Conservation (phyloP, 139 green algal species). For the Asterochloris erici region DNA sequence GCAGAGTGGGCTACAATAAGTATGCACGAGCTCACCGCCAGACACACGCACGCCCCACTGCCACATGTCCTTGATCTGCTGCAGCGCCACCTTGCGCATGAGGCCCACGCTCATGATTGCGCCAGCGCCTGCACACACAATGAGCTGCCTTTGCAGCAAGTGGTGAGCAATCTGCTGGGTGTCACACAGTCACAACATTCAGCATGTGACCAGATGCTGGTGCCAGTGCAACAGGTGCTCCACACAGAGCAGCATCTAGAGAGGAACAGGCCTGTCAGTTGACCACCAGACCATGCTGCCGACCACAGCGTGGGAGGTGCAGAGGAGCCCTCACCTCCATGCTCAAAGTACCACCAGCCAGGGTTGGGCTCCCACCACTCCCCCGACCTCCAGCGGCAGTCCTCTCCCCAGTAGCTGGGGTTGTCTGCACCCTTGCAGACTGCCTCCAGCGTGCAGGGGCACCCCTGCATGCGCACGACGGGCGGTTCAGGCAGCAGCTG, state of each 20-base stretch:
- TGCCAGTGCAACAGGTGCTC: too few relatives aligned
- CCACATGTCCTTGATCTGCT: neutral
- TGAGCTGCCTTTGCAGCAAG: too few relatives aligned
- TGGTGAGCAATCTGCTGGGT: too few relatives aligned
- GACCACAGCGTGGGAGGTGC: too few relatives aligned
- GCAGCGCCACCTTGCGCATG: neutral
- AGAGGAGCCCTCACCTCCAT: neutral
- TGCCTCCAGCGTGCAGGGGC: conserved; percentile 4
- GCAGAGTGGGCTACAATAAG: too few relatives aligned
- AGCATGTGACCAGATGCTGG: too few relatives aligned
- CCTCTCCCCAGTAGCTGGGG: neutral
- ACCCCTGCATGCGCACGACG: neutral
- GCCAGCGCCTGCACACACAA: conserved; percentile 1
- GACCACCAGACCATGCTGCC: too few relatives aligned
- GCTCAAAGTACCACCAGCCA: conserved; percentile 19
- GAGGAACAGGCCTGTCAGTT: too few relatives aligned
- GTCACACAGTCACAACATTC: too few relatives aligned
- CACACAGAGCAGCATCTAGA: too few relatives aligned
- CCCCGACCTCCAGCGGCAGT: conserved; percentile 4
- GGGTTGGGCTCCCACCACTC: neutral
- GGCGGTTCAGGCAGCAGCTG: neutral
- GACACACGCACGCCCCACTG: too few relatives aligned
- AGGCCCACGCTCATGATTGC: conserved; percentile 13
- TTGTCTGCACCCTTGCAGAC: conserved; percentile 13
- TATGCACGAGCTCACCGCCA: too few relatives aligned